Evolutionary conservation across 2,329 filamentous ascomycete species (phyloP), one percentile per base, ranked within the genome.

Genomic region (Aspergillus alliaceus): DNA sequence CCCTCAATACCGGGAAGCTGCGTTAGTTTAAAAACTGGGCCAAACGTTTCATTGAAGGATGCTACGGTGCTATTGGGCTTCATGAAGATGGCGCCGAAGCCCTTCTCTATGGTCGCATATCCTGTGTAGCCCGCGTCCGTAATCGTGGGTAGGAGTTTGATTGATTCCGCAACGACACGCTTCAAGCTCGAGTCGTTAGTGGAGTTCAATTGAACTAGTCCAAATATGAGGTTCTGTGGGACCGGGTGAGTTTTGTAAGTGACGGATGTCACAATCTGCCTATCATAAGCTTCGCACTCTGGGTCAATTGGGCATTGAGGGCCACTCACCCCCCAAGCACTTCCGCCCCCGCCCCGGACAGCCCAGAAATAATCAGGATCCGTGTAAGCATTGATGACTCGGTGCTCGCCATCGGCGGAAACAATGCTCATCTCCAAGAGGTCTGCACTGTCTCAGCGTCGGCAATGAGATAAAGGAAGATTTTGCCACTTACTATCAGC

Each of bases 161-260:
- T 15, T 3, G 37, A 31, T 18, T 53, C 51, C 3, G 51, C 18
- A 18, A 53, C 20, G 18, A 53, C 1, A 3, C 4, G 51, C 31
- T 53, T 53, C 1, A 40, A 35, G 37, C 18, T 34, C 3, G 37
- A 22, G 11, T 9, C 15, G n/a, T 6, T 31, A 6, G 51, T 40
- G 25, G 37, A 8, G 20, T 53, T 53, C 4, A 53, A 8, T 42
- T 53, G 51, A 2, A 53, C 37, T 14, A 53, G 6, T 8, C 51
- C 35, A 4, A 53, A 18, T 1, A n/a, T 37, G 6, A 53, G 51
- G 12, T 39, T 53, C 9, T 20, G 34, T 24, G 51, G 51, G 27
- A 53, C 51, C 25, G 24, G 24, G 27, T 53, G 51, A n/a, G 51
- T 53, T 12, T 24, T 53, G n/a, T 53, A 53, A n/a, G 51, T 53